These are phyloP conservation scores for Cystobasidium slooffiae DNA, from an alignment of 1,284 basidiomycete species.

Conservation along the genomic window DNA sequence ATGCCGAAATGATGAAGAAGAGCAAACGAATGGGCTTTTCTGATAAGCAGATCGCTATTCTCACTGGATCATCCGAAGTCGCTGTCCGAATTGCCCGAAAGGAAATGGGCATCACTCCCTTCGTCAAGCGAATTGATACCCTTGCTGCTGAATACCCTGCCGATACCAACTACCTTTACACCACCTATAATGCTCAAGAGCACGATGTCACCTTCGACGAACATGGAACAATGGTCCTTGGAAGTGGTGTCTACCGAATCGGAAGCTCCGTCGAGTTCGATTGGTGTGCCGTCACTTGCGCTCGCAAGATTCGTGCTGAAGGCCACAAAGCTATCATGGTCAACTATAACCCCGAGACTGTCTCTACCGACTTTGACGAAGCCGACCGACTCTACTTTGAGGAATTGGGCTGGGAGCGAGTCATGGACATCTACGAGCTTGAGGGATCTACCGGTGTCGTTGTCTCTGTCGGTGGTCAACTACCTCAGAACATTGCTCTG, in stretches of 20 bases:
- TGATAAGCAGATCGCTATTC: slow-evolving; percentile 85
- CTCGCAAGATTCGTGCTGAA: slow-evolving; percentile 85
- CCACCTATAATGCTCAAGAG: slow-evolving; percentile 95
- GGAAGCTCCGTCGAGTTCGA: slow-evolving; percentile 99
- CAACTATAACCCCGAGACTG: slow-evolving; percentile 99
- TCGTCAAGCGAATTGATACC: slow-evolving; percentile 99
- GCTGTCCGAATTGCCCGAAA: slow-evolving; percentile 84
- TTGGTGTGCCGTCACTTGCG: slow-evolving; percentile 99
- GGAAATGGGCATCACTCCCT: slow-evolving; percentile 84
- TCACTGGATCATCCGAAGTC: slow-evolving; percentile 69
- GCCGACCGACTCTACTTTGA: slow-evolving; percentile 98
- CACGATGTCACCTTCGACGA: slow-evolving; percentile 97
- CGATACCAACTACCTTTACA: slow-evolving; percentile 99
- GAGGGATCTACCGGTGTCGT: slow-evolving; percentile 91
- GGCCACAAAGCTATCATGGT: slow-evolving; percentile 97
- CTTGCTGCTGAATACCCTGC: slow-evolving; percentile 98
- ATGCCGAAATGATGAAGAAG: slow-evolving; percentile 68
- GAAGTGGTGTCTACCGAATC: slow-evolving; percentile 97
- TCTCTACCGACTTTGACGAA: slow-evolving; percentile 99
- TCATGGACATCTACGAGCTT: slow-evolving; percentile 99
- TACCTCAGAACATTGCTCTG: slow-evolving; percentile 98
- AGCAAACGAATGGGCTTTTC: slow-evolving; percentile 95
- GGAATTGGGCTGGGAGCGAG: slow-evolving; percentile 94
- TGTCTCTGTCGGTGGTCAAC: slow-evolving; percentile 94
- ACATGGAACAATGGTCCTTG: slow-evolving; percentile 98